Conservation (phyloP, 78 protist genomes). For the Dictyostelium brefeldianum region DNA sequence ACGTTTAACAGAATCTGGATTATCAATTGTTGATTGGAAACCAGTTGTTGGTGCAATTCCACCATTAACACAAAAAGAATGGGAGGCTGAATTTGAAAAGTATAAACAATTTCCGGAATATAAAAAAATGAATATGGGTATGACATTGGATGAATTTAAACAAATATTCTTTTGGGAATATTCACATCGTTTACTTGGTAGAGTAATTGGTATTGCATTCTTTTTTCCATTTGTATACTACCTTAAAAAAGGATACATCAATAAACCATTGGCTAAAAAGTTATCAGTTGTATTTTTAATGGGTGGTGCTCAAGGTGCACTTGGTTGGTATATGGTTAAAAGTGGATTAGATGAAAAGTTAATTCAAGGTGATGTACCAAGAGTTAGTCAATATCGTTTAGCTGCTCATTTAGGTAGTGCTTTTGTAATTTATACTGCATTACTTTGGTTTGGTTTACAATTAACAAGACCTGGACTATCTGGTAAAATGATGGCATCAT, state of each 20-base stretch:
- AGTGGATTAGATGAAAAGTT: slow-evolving; percentile 89
- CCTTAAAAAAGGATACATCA: slow-evolving; percentile 56
- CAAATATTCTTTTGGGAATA: slow-evolving; percentile 94
- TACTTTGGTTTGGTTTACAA: slow-evolving; percentile 70
- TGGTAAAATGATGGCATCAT: background rate
- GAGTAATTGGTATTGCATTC: slow-evolving; percentile 91
- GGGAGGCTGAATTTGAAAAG: slow-evolving; percentile 94
- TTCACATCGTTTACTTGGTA: slow-evolving; percentile 91
- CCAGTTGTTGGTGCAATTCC: slow-evolving; percentile 87
- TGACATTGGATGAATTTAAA: slow-evolving; percentile 92
- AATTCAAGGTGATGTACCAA: slow-evolving; percentile 82
- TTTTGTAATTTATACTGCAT: slow-evolving; percentile 80
- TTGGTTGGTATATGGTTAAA: slow-evolving; percentile 98
- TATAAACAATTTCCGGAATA: slow-evolving; percentile 94
- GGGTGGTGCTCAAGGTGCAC: slow-evolving; percentile 90
- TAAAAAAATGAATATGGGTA: slow-evolving; percentile 73
- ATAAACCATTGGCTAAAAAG: slow-evolving; percentile 33
- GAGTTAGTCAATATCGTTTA: slow-evolving; percentile 94
- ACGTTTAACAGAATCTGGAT: slow-evolving; percentile 95
- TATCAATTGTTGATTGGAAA: slow-evolving; percentile 94
- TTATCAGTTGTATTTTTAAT: slow-evolving; percentile 63
- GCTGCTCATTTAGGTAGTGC: slow-evolving; percentile 94
- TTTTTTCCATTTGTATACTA: slow-evolving; percentile 87
- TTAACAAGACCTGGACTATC: slow-evolving; percentile 45
- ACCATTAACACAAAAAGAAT: slow-evolving; percentile 86